Evolutionary conservation across 2,329 filamentous ascomycete genomes (phyloP).

Genomic region (Pseudocercospora ulei): DNA sequence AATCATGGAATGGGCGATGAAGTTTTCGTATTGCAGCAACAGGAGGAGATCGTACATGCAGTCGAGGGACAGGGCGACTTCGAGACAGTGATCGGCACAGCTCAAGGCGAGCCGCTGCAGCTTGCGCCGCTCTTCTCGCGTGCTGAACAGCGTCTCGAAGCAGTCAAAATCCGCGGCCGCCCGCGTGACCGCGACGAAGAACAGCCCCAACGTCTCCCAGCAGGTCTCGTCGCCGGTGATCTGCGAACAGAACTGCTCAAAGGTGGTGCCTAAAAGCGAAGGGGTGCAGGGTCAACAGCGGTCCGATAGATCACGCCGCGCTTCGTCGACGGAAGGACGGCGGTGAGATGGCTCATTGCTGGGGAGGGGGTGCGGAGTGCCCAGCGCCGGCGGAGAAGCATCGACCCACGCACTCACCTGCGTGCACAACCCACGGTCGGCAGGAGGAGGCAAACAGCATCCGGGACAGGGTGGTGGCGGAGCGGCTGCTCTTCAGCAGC

Average conservation of each 20-base stretch:
- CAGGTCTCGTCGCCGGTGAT: conserved; percentile 22
- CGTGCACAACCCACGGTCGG: conserved; percentile 1
- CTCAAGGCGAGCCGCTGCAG: conserved; percentile 20
- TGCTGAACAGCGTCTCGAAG: conserved; percentile 31
- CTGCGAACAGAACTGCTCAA: conserved; percentile 10
- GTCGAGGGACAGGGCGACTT: conserved; percentile 32
- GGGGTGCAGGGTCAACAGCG: no score
- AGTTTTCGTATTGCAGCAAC: conserved; percentile 42
- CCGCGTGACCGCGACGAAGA: conserved; percentile 37
- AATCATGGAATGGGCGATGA: conserved; percentile 40
- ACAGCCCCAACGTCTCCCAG: conserved; percentile 38
- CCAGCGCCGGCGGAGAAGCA: no score
- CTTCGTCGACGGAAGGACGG: no score
- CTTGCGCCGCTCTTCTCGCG: conserved; percentile 28
- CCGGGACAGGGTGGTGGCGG: conserved; percentile 1
- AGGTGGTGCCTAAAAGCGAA: no score
- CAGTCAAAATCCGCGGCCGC: conserved; percentile 31
- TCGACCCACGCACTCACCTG: no score
- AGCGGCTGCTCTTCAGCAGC: conserved; percentile 6
- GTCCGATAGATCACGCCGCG: no score
- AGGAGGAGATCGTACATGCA: conserved; percentile 42
- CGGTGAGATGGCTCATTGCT: no score
- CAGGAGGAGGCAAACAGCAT: conserved; percentile 8
- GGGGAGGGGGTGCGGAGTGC: no score
- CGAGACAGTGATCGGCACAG: conserved; percentile 33